Percentiles rank a stretch among this genome's conserved stretches.
Evolutionary conservation across 768 basidiomycete genomes (phyloP).

Genomic region (Leccinum olivaceopallidum): DNA sequence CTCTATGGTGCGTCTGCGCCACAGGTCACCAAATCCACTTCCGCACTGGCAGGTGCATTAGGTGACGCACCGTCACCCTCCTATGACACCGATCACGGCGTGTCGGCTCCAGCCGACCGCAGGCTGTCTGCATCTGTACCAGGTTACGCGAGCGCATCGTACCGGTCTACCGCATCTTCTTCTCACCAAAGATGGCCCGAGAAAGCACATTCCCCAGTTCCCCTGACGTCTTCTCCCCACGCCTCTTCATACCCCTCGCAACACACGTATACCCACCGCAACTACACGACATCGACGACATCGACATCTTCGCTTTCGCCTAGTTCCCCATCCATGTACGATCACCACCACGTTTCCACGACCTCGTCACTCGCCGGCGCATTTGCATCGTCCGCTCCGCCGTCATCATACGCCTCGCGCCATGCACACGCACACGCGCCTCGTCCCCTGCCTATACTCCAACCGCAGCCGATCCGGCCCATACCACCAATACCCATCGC

Average conservation of each 20-base stretch:
- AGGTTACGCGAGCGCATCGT: slow-evolving; percentile 30
- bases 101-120: slow-evolving; percentile 25
- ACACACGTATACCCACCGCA: slow-evolving; percentile 27
- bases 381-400: slow-evolving; percentile 18
- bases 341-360: slow-evolving; percentile 13
- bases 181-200: slow-evolving; percentile 21
- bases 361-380: slow-evolving; percentile 33
- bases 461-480: slow-evolving; percentile 36
- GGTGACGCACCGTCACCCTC: slow-evolving; percentile 24
- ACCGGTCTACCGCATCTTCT: slow-evolving; percentile 9
- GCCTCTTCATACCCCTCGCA: slow-evolving; percentile 21
- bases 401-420: slow-evolving; percentile 9
- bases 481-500: slow-evolving; percentile 35
- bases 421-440: slow-evolving; percentile 12
- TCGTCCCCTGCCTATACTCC: slow-evolving; percentile 28
- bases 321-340: slow-evolving; percentile 19
- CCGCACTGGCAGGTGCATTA: slow-evolving; percentile 33
- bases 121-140: slow-evolving; percentile 35
- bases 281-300: slow-evolving; percentile 8
- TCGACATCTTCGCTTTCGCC: slow-evolving; percentile 20
- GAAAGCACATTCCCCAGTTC: slow-evolving; percentile 15
- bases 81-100: slow-evolving; percentile 9
- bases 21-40: slow-evolving; percentile 33
- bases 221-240: slow-evolving; percentile 1
- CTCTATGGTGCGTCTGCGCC: slow-evolving; percentile 24